Percentiles rank a stretch among this genome's conserved stretches.
Conservation (phyloP, 257 asterid species). For the Nicotiana tabacum region DNA sequence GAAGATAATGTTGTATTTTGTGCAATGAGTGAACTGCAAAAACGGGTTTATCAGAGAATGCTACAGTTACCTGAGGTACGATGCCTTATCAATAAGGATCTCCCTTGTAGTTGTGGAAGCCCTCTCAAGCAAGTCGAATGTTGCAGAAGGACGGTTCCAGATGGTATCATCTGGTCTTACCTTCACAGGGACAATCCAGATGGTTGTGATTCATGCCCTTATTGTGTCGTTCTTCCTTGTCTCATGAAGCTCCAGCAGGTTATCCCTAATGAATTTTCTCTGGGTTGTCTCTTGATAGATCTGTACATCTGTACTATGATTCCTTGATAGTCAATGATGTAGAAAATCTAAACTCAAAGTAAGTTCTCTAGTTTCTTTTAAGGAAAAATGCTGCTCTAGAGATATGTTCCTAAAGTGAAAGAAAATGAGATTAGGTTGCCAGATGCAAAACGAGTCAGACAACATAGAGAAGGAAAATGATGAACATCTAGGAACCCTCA, state of each 20-base stretch:
- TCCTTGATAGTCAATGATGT: slow-evolving; percentile 1
- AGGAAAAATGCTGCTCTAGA: background rate
- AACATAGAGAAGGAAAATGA: background rate
- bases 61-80: slow-evolving; percentile 83
- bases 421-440: background rate
- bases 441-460: background rate
- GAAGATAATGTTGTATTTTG: slow-evolving; percentile 94
- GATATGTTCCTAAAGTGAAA: slow-evolving; percentile 6
- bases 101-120: slow-evolving; percentile 89
- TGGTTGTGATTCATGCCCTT: slow-evolving; percentile 96
- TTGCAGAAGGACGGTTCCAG: slow-evolving; percentile 71
- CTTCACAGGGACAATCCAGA: slow-evolving; percentile 80
- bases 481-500: background rate
- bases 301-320: background rate
- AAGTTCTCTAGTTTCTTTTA: background rate
- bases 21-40: slow-evolving; percentile 90
- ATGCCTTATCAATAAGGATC: slow-evolving; percentile 83
- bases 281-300: slow-evolving; percentile 9
- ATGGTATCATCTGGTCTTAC: slow-evolving; percentile 87
- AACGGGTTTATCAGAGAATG: slow-evolving; percentile 71
- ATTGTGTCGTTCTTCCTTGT: slow-evolving; percentile 94
- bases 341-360: background rate
- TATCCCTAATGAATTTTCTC: slow-evolving; percentile 11
- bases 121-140: slow-evolving; percentile 89
- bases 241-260: slow-evolving; percentile 96